Evolutionary conservation across 1,284 basidiomycete species (phyloP).

Genomic region (Cronartium quercuum): DNA sequence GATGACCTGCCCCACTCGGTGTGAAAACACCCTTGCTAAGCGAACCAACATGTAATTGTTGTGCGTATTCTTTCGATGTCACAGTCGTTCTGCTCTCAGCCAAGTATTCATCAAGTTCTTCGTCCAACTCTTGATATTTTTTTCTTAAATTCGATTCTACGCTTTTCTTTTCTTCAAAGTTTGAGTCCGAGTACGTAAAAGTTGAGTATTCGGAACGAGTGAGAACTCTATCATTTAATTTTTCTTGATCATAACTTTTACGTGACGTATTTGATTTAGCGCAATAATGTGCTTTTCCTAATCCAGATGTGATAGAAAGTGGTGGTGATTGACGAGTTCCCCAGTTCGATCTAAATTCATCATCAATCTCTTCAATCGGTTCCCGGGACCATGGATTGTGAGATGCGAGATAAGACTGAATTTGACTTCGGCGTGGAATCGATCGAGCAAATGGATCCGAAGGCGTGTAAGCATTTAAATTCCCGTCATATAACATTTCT

Average conservation of each 20-base stretch:
- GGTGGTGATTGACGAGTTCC: constrained; percentile 4
- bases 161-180: no score
- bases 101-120: neutral
- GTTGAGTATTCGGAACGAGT: neutral
- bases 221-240: neutral
- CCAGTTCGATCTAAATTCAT: constrained; percentile 31
- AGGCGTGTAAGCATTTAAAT: neutral
- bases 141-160: neutral
- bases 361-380: constrained; percentile 18
- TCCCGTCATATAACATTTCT: neutral
- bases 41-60: neutral
- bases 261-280: constrained; percentile 3
- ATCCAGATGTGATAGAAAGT: neutral
- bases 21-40: neutral
- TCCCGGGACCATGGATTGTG: neutral
- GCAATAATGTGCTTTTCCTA: constrained; percentile 18
- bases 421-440: constrained; percentile 1
- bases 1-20: neutral
- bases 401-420: constrained; percentile 1
- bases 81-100: neutral
- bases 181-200: neutral
- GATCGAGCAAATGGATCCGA: constrained; percentile 3
- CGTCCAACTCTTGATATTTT: constrained; percentile 6
- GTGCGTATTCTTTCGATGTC: neutral
- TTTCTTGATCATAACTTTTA: neutral